phyloP scores from a whole-genome alignment of 345 rosid species.

The Aquilaria sinensis region DNA sequence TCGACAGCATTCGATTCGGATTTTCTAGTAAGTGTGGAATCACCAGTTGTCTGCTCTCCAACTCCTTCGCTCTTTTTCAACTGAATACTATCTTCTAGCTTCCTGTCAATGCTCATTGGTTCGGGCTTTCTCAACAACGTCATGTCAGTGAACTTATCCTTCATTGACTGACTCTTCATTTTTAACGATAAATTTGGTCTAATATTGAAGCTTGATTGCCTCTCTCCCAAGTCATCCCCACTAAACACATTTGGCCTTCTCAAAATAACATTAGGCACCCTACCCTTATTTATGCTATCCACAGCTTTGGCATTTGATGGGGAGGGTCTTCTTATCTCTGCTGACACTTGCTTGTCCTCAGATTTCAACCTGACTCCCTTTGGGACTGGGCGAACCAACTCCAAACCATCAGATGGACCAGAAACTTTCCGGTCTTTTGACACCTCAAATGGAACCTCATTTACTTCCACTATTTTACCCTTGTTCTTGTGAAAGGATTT shows the following conservation, averaged over 20 bases:
- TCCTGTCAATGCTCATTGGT: conserved; percentile 16
- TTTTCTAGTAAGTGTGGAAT: conserved; percentile 48
- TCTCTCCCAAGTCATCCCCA: conserved; percentile 46
- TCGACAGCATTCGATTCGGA: conserved; percentile 23
- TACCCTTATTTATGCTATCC: conserved; percentile 32
- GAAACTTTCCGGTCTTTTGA: conserved; percentile 31
- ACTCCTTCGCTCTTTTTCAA: conserved; percentile 19
- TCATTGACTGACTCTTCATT: conserved; percentile 43
- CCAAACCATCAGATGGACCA: conserved; percentile 41
- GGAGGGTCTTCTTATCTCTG: conserved; percentile 36
- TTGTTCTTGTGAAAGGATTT: conserved; percentile 69
- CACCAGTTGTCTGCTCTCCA: conserved; percentile 21
- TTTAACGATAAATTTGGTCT: conserved; percentile 61
- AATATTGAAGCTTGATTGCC: conserved; percentile 50
- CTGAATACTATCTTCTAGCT: conserved; percentile 8
- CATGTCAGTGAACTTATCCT: conserved; percentile 78
- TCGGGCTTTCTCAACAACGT: conserved; percentile 65
- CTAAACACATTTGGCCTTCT: conserved; percentile 63
- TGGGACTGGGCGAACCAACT: conserved; percentile 68
- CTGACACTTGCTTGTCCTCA: conserved; percentile 25
- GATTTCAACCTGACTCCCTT: conserved; percentile 55
- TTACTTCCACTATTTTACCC: conserved; percentile 50
- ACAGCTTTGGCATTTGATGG: conserved; percentile 28
- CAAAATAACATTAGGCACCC: conserved; percentile 75
- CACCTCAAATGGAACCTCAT: conserved; percentile 69